Evolutionary conservation across 2,329 filamentous ascomycete genomes (phyloP).

Genomic region (Lecanicillium sp.): DNA sequence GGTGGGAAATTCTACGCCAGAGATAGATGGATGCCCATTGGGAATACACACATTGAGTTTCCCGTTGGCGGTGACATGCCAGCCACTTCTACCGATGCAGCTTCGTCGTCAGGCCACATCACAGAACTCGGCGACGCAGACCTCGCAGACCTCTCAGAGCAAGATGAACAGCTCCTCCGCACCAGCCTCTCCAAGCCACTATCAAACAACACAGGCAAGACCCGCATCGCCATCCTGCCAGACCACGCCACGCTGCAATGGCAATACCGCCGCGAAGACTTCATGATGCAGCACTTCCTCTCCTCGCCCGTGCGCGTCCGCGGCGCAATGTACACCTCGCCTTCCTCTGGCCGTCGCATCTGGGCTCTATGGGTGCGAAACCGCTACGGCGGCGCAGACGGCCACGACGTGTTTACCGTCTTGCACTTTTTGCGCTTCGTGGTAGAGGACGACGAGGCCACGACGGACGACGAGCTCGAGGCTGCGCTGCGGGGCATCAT

Average conservation of each 20-base stretch:
- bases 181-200: conserved; percentile 32
- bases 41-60: conserved; percentile 64
- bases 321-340: conserved; percentile 57
- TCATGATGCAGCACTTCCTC: conserved; percentile 58
- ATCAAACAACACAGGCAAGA: conserved; percentile 14
- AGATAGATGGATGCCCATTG: conserved; percentile 68
- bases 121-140: conserved; percentile 46
- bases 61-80: conserved; percentile 20
- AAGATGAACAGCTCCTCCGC: conserved; percentile 57
- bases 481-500: conserved; percentile 55
- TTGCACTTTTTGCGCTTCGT: conserved; percentile 63
- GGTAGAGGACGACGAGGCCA: conserved; percentile 45
- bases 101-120: conserved; percentile 22
- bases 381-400: conserved; percentile 48
- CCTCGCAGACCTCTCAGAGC: conserved; percentile 50
- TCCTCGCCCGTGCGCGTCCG: conserved; percentile 49
- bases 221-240: conserved; percentile 24
- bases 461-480: conserved; percentile 33
- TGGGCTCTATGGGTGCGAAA: conserved; percentile 68
- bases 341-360: conserved; percentile 43
- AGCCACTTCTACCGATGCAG: conserved; percentile 15
- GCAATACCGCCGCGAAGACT: conserved; percentile 72
- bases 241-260: conserved; percentile 32
- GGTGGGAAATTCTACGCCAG: conserved; percentile 73
- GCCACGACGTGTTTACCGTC: conserved; percentile 50